Percentiles rank a stretch among this genome's conserved stretches.
Evolutionary conservation across 805 yeast species (phyloP).

Genomic region (Lipomyces mesembrius): DNA sequence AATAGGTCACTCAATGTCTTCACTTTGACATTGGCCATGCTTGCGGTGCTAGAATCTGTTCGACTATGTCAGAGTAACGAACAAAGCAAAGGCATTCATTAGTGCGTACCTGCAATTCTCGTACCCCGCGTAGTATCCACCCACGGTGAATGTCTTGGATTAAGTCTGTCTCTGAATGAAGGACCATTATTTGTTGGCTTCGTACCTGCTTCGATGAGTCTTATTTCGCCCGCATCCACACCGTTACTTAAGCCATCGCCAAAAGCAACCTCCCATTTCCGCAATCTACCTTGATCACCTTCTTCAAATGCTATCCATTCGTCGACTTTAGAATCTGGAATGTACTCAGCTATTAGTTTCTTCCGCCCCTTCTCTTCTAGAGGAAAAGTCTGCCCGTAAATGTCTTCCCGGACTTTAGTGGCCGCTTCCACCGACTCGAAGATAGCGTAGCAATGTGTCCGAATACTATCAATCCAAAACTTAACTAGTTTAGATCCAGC

Average conservation of each 20-base stretch:
- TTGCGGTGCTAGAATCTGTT: neutral
- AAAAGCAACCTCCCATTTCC: conserved; percentile 29
- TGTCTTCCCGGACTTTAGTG: conserved; percentile 19
- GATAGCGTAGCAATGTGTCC: conserved; percentile 32
- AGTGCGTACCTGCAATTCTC: neutral
- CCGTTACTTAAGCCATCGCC: conserved; percentile 14
- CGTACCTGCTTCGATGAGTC: conserved; percentile 23
- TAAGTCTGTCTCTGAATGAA: conserved; percentile 1
- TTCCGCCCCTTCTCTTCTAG: conserved; percentile 29
- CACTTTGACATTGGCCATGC: conserved; percentile 1
- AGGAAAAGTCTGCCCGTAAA: conserved; percentile 29
- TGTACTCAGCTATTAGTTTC: conserved; percentile 16
- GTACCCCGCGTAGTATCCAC: neutral
- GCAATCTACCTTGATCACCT: conserved; percentile 9
- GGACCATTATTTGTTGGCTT: conserved; percentile 2
- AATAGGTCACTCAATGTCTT: neutral
- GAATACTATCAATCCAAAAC: conserved; percentile 34
- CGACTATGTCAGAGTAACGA: neutral
- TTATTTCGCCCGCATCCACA: neutral
- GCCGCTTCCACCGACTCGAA: conserved; percentile 19
- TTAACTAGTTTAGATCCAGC: conserved; percentile 9
- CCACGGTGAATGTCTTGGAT: neutral
- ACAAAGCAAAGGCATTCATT: neutral
- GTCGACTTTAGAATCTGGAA: conserved; percentile 28
- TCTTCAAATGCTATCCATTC: conserved; percentile 33